These are phyloP conservation scores for Arctium lappa DNA, from an alignment of 129 eudicot species.

Conservation along the genomic window DNA sequence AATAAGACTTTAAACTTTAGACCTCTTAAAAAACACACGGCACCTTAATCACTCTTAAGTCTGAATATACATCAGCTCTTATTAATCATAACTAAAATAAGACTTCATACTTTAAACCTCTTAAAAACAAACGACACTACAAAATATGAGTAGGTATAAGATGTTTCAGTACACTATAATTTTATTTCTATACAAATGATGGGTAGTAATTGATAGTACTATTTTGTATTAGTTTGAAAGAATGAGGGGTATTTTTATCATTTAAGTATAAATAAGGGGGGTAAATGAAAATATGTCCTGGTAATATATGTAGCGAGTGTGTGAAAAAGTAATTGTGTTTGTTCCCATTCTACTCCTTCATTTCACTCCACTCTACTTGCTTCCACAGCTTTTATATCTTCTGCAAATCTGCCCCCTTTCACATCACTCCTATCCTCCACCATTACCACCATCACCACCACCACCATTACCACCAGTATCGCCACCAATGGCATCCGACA, in stretches of 20 bases:
- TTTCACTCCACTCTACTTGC: not conserved
- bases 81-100: too few relatives aligned
- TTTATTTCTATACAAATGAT: not conserved
- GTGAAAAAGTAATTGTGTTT: not conserved
- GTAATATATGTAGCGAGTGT: not conserved
- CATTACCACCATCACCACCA: not conserved
- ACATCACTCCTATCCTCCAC: not conserved
- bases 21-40: too few relatives aligned
- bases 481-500: constrained; percentile 8
- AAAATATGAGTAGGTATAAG: constrained; percentile 2
- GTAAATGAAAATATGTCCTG: not conserved
- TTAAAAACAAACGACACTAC: not conserved
- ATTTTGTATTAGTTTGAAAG: not conserved
- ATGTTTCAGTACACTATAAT: not conserved
- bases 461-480: not conserved
- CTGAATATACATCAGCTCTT: too few relatives aligned
- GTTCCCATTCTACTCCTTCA: constrained; percentile 20
- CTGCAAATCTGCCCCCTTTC: constrained; percentile 21
- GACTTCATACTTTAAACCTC: too few relatives aligned
- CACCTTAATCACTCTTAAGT: too few relatives aligned
- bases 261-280: not conserved
- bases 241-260: not conserved
- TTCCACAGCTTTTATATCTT: constrained; percentile 26
- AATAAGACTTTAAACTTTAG: too few relatives aligned
- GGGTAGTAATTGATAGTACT: not conserved